Base-by-base conservation (phyloP, 176 grass and related monocot species). In the Rhynchospora breviuscula region DNA sequence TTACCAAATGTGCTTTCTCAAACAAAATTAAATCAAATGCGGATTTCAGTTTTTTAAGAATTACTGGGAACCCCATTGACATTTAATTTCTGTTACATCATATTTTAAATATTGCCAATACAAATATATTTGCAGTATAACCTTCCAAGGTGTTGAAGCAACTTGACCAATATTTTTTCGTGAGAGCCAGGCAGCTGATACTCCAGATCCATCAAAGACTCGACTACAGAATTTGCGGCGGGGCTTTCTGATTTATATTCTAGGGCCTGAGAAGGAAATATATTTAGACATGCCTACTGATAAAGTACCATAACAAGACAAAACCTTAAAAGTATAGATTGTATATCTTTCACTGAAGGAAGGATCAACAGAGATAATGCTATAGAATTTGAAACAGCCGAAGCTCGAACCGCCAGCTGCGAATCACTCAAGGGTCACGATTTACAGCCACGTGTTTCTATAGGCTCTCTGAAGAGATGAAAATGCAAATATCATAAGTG, bases 281-380 rank as follows among this genome's bases (percentile, higher is more conserved):
- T 59, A 21, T 61, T 73, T 21, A 88, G 23, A 72, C 59, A 67
- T 67, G 59, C 6, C 49, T 60, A 69, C 58, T 40, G 19, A 48
- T 66, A 54, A 43, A 15, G 60, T 45, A 67, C 21, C 67, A 79
- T 48, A 79, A 25, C 33, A 72, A 54, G 81, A 67, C 46, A 81
- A 62, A 81, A 79, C n/a, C 6, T 9, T 59, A 2, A 40, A 2
- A 3, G 35, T 40, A 40, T 40, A 64, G 56, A 78, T 17, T 59
- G 81, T 88, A 99, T 91, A 91, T 99, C 93, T 90, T 96, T 96
- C 72, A 99, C 69, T 54, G 93, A 92, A 90, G 97, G 97, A 73
- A 96, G 84, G 87, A 99, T 85, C 83, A 99, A 90, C 22, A 75
- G 80, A 40, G 97, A 92, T 66, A 99, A 84, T 81, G 87, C 88